Conservation (phyloP, 23 red algal genomes). For the Agarophyton chilense region DNA sequence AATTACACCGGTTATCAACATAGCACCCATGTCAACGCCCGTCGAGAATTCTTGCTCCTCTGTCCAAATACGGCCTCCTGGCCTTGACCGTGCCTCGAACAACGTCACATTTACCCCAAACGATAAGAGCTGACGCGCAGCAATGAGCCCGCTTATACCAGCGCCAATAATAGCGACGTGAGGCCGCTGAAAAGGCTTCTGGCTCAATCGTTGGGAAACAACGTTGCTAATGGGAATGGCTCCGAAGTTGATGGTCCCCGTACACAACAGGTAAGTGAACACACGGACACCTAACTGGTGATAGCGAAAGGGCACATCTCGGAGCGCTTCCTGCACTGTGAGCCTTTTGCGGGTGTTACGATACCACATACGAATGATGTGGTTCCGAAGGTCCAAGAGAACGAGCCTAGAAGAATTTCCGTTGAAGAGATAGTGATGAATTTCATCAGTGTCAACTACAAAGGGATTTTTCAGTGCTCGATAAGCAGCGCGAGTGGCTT, state of each 20-base stretch:
- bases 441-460: conserved; percentile 60
- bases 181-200: neutral
- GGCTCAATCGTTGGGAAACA: neutral
- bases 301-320: conserved; percentile 63
- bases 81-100: conserved; percentile 72
- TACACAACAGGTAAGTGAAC: conserved; percentile 69
- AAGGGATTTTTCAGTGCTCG: conserved; percentile 55
- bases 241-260: conserved; percentile 80
- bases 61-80: conserved; percentile 84
- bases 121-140: conserved; percentile 76
- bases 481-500: conserved; percentile 65
- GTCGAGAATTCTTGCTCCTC: conserved; percentile 34
- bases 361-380: conserved; percentile 92
- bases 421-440: conserved; percentile 45
- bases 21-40: conserved; percentile 83
- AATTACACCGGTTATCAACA: conserved; percentile 84
- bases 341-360: conserved; percentile 42
- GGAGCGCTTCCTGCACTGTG: conserved; percentile 9
- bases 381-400: conserved; percentile 85
- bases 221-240: conserved; percentile 43
- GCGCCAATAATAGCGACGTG: conserved; percentile 81
- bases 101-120: conserved; percentile 67
- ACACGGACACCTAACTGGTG: conserved; percentile 37
- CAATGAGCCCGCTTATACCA: conserved; percentile 85
- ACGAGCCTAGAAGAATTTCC: conserved; percentile 10